phyloP scores from a whole-genome alignment of 2,329 filamentous ascomycete species.

The Catunica adiposa region DNA sequence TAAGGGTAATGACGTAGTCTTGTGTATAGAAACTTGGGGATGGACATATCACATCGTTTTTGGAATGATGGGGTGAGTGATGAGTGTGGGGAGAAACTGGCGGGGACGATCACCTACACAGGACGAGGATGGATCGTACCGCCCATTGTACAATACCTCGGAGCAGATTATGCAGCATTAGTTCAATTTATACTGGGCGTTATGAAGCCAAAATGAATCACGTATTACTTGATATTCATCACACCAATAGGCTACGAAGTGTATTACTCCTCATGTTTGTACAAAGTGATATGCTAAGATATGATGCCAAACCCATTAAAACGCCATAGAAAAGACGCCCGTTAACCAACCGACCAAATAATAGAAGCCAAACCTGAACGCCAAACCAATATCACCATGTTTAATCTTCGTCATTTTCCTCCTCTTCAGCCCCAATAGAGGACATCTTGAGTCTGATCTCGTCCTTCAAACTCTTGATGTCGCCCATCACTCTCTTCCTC shows the following conservation, averaged over 20 bases:
- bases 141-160: constrained; percentile 12
- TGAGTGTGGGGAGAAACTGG: not conserved
- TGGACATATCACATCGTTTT: not conserved
- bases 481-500: constrained; percentile 31
- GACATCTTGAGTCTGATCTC: constrained; percentile 30
- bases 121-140: not conserved
- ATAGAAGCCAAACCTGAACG: constrained; percentile 2
- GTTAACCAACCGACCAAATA: not conserved
- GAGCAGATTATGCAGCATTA: constrained; percentile 9
- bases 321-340: not conserved
- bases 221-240: not conserved
- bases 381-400: not conserved
- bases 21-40: not conserved
- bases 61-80: not conserved
- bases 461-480: constrained; percentile 31
- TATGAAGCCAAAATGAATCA: not conserved
- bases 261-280: not conserved
- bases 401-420: constrained; percentile 9
- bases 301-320: not conserved
- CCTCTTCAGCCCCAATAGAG: constrained; percentile 22
- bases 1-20: constrained; percentile 21
- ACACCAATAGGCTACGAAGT: not conserved
- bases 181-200: constrained; percentile 1
- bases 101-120: not conserved
- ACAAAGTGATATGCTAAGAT: not conserved